Percentiles rank a stretch among this genome's conserved stretches.
Evolutionary conservation across 345 rosid genomes (phyloP).

Genomic region (Populus euphratica): DNA sequence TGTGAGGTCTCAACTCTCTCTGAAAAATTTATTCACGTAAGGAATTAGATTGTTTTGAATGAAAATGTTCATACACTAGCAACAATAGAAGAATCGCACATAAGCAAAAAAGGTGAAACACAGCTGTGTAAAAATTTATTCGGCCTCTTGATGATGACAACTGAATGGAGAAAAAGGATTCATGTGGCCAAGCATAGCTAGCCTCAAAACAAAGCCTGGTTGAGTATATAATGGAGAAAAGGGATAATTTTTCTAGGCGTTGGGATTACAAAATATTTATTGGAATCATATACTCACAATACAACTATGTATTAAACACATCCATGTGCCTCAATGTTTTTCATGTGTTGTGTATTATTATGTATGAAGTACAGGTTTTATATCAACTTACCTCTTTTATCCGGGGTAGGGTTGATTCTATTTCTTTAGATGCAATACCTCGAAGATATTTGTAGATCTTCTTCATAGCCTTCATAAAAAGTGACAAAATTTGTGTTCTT

Average conservation of each 20-base stretch:
- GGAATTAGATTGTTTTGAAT: background rate
- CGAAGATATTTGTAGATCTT: constrained; percentile 65
- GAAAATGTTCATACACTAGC: background rate
- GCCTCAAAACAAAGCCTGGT: background rate
- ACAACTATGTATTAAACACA: background rate
- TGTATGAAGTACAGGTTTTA: background rate
- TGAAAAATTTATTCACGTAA: constrained; percentile 27
- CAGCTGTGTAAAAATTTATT: no score
- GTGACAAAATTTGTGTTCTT: constrained; percentile 60
- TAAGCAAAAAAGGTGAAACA: background rate
- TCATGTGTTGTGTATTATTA: background rate
- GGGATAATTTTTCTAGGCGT: background rate
- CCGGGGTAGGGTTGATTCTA: constrained; percentile 56
- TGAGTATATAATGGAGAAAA: background rate
- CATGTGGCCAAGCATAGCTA: background rate
- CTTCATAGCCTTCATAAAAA: constrained; percentile 68
- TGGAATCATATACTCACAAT: background rate
- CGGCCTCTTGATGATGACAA: background rate
- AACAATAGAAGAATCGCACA: background rate
- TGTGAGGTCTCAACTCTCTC: constrained; percentile 71
- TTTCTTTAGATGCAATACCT: constrained; percentile 58
- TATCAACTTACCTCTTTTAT: constrained; percentile 66
- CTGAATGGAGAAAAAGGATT: background rate
- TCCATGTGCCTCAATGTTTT: background rate
- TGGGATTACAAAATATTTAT: background rate